phyloP scores from a whole-genome alignment of 106 monocot species.

The Dendrobium nobile region DNA sequence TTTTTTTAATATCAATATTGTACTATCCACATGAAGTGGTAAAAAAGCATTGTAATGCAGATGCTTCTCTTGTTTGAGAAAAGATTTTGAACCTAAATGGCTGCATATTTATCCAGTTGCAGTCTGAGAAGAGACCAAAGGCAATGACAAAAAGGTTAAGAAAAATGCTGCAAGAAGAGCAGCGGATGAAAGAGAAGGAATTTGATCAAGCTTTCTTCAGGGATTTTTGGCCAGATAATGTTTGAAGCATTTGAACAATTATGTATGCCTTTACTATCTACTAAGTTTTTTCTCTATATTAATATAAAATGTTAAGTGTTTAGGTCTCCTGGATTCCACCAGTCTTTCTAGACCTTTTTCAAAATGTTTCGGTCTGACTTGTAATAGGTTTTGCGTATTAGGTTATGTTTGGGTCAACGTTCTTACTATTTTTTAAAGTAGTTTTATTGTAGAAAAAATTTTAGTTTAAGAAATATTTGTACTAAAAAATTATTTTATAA shows the following conservation, averaged over 20 bases:
- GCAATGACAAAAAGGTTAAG: conserved; percentile 54
- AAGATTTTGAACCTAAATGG: background rate
- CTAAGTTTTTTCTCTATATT: too few species aligned
- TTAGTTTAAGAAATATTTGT: too few species aligned
- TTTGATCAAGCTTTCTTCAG: conserved; percentile 86
- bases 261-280: too few species aligned
- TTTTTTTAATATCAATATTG: background rate
- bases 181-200: conserved; percentile 62
- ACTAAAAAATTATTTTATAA: too few species aligned
- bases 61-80: background rate
- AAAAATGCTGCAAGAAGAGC: conserved; percentile 78
- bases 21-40: background rate
- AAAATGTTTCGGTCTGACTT: too few species aligned
- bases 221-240: conserved; percentile 98
- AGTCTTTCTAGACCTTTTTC: too few species aligned
- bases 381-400: too few species aligned
- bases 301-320: too few species aligned
- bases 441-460: too few species aligned
- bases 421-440: too few species aligned
- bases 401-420: too few species aligned
- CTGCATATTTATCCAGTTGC: background rate
- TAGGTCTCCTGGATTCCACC: too few species aligned
- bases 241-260: conserved; percentile 17
- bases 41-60: background rate
- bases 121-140: conserved; percentile 51